A percentile compares a stretch with the other conserved stretches of the same genome.
phyloP scores from a whole-genome alignment of 1,284 basidiomycete genomes.

The Naganishia sp. region DNA sequence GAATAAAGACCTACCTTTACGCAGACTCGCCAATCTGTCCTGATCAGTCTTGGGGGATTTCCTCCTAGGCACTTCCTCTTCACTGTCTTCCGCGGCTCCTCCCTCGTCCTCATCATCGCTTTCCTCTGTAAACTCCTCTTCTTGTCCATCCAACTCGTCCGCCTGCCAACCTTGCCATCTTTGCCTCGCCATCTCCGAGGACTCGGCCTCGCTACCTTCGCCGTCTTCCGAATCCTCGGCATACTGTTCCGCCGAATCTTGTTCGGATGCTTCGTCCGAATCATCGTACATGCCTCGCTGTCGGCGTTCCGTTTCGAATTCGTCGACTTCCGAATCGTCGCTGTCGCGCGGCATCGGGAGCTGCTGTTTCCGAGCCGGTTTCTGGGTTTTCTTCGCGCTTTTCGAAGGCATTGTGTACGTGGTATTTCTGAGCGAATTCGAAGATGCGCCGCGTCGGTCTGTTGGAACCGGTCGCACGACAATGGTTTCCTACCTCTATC shows the following conservation, averaged over 20 bases:
- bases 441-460: no score
- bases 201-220: conserved; percentile 42
- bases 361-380: neutral
- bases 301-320: conserved; percentile 40
- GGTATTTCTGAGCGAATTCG: no score
- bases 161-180: conserved; percentile 48
- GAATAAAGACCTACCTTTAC: conserved; percentile 2
- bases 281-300: conserved; percentile 34
- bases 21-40: conserved; percentile 31
- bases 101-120: conserved; percentile 32
- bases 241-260: conserved; percentile 60
- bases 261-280: conserved; percentile 47
- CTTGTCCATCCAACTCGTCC: conserved; percentile 42
- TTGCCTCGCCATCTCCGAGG: conserved; percentile 38
- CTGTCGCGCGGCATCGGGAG: conserved; percentile 27
- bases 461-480: no score
- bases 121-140: conserved; percentile 41
- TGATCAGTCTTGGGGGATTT: conserved; percentile 11
- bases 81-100: conserved; percentile 30
- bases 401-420: no score
- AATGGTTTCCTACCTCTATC: no score
- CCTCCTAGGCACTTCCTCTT: conserved; percentile 23
- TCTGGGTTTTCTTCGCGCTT: neutral
- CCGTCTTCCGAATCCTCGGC: conserved; percentile 60
- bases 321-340: conserved; percentile 50